Evolutionary conservation across 208 protist genomes (phyloP).

Genomic region (Wallacemonas sp.): DNA sequence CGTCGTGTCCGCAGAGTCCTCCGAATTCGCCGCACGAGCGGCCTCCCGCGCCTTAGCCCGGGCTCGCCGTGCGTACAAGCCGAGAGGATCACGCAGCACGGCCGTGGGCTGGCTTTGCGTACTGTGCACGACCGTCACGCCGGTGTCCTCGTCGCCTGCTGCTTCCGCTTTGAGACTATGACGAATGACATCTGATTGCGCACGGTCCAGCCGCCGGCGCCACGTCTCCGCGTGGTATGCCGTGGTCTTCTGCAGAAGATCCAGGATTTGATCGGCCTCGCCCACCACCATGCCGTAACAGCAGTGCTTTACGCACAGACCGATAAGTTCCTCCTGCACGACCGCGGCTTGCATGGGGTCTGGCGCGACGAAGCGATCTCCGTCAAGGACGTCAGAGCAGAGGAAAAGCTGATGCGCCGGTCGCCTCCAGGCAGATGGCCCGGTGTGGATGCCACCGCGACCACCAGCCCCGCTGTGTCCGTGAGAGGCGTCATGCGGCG

Average conservation of each 20-base stretch:
- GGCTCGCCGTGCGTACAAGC: slow-evolving; percentile 9
- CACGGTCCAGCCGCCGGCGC: slow-evolving; percentile 12
- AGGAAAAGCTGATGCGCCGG: slow-evolving; percentile 46
- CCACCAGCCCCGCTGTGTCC: not conserved
- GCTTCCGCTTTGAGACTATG: slow-evolving; percentile 5
- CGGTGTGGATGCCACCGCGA: not conserved
- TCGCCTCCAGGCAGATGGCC: slow-evolving; percentile 8
- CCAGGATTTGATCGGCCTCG: slow-evolving; percentile 76
- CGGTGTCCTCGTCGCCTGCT: not conserved
- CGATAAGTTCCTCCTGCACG: slow-evolving; percentile 78
- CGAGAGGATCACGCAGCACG: slow-evolving; percentile 19
- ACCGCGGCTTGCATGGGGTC: slow-evolving; percentile 49
- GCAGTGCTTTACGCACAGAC: slow-evolving; percentile 50
- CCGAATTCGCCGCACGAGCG: not conserved
- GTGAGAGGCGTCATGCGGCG: not conserved
- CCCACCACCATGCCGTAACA: slow-evolving; percentile 64
- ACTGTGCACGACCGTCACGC: not conserved
- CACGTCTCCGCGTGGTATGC: slow-evolving; percentile 14
- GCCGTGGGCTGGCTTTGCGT: too few species aligned
- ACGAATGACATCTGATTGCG: not conserved
- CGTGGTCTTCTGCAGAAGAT: slow-evolving; percentile 33
- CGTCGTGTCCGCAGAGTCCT: not conserved
- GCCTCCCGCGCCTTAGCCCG: slow-evolving; percentile 5
- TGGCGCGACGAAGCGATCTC: slow-evolving; percentile 36
- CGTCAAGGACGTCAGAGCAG: slow-evolving; percentile 49